phyloP scores from a whole-genome alignment of 2,329 filamentous ascomycete genomes.

The Huntiella bhutanensis region DNA sequence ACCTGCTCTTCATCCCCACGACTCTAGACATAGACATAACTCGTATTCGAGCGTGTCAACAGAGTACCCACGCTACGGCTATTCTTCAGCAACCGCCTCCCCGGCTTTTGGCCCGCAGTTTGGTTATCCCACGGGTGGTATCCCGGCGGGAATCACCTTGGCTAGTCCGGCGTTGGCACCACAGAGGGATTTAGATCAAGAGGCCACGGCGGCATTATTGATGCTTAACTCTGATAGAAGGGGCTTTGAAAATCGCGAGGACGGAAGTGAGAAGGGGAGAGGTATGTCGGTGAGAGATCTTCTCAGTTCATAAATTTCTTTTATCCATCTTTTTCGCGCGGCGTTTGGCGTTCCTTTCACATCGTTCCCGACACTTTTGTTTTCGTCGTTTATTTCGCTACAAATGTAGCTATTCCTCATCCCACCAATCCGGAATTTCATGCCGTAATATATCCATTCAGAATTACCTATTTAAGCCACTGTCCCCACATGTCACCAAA shows the following conservation, averaged over 20 bases:
- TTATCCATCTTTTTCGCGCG: background rate
- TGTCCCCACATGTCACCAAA: no score
- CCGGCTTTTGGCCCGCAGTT: constrained; percentile 37
- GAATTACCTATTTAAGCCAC: no score
- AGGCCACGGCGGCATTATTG: constrained; percentile 67
- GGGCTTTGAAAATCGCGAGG: constrained; percentile 26
- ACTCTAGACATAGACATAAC: constrained; percentile 26
- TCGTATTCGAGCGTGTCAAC: constrained; percentile 36
- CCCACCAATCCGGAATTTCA: no score
- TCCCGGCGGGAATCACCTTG: constrained; percentile 27
- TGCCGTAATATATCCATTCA: no score
- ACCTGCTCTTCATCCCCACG: constrained; percentile 30
- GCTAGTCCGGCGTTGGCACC: constrained; percentile 40
- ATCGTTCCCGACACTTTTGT: no score
- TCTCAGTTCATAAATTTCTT: constrained; percentile 19
- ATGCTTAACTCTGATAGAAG: constrained; percentile 74
- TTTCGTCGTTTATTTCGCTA: no score
- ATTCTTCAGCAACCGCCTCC: constrained; percentile 32
- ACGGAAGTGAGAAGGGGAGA: constrained; percentile 17
- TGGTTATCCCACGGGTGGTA: constrained; percentile 15
- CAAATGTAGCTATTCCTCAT: no score
- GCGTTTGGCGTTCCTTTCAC: background rate
- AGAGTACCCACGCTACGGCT: constrained; percentile 31
- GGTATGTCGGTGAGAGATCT: constrained; percentile 37
- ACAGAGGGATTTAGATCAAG: constrained; percentile 44